phyloP scores from a whole-genome alignment of 352 stramenopile genomes.

The Phytopythium helicoides region DNA sequence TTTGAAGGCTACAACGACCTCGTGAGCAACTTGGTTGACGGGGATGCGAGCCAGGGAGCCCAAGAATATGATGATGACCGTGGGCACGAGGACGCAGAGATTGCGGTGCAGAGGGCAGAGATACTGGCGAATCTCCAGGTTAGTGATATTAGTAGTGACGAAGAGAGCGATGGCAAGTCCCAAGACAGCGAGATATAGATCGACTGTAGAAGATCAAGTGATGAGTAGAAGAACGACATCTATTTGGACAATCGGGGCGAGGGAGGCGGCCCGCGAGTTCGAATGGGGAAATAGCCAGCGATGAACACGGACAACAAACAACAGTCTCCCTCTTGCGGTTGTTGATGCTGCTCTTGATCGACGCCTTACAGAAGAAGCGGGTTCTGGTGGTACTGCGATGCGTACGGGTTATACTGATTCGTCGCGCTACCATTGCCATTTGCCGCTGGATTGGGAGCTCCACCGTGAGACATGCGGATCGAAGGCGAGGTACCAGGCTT shows the following conservation, averaged over 20 bases:
- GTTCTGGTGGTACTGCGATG: conserved; percentile 8
- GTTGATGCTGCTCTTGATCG: conserved; percentile 3
- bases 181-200: conserved; percentile 65
- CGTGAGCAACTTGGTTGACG: conserved; percentile 20
- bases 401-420: conserved; percentile 6
- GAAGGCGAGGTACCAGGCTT: conserved; percentile 50
- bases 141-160: conserved; percentile 47
- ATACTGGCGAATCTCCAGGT: conserved; percentile 25
- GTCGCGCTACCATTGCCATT: not conserved
- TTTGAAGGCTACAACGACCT: conserved; percentile 68
- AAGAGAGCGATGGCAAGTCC: conserved; percentile 33
- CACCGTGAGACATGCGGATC: conserved; percentile 24
- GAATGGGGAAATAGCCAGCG: conserved; percentile 6
- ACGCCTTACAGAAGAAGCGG: conserved; percentile 6
- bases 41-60: conserved; percentile 11
- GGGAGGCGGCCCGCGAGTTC: not conserved
- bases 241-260: conserved; percentile 22
- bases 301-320: conserved; percentile 10
- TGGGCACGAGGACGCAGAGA: conserved; percentile 20
- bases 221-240: conserved; percentile 16
- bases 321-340: conserved; percentile 1
- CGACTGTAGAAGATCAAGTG: not conserved
- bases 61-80: conserved; percentile 10
- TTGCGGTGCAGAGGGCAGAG: conserved; percentile 17
- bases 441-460: not conserved